Conservation (phyloP, 2,329 filamentous ascomycete genomes). For the Chaetomium olivaceum region DNA sequence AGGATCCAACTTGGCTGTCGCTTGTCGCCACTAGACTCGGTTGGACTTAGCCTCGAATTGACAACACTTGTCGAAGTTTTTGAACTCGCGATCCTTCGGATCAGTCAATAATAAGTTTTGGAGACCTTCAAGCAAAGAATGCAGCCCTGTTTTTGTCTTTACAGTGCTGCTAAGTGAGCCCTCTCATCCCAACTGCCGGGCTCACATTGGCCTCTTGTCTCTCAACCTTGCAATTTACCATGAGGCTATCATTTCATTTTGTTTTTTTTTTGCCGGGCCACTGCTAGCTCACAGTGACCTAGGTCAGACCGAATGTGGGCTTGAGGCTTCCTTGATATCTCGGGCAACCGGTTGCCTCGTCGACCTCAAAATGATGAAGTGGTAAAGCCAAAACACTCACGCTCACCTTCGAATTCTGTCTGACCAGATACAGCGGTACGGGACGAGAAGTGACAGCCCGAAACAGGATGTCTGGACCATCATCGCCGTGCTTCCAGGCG, state of each 20-base stretch:
- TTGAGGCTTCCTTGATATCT: constrained; percentile 4
- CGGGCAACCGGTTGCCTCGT: constrained; percentile 17
- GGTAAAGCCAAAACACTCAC: background rate
- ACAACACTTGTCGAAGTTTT: background rate
- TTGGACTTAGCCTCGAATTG: background rate
- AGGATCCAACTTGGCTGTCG: background rate
- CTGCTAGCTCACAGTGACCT: constrained; percentile 19
- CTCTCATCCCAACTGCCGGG: background rate
- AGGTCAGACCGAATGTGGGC: constrained; percentile 15
- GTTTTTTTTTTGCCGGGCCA: constrained; percentile 9
- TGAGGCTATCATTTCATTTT: constrained; percentile 15
- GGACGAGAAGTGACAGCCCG: constrained; percentile 9
- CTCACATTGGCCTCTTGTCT: background rate
- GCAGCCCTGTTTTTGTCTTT: background rate
- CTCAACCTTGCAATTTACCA: constrained; percentile 1
- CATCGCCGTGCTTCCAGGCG: constrained; percentile 34
- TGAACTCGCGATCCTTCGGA: background rate
- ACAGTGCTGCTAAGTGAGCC: background rate
- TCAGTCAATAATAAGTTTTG: background rate
- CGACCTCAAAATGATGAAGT: constrained; percentile 12
- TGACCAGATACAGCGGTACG: constrained; percentile 6
- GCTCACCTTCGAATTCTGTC: background rate
- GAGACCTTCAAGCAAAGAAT: background rate
- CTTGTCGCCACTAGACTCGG: constrained; percentile 3
- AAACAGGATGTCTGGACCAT: constrained; percentile 32